phyloP scores from a whole-genome alignment of 2,329 filamentous ascomycete genomes.

The Graphiopsis chlorocephala region DNA sequence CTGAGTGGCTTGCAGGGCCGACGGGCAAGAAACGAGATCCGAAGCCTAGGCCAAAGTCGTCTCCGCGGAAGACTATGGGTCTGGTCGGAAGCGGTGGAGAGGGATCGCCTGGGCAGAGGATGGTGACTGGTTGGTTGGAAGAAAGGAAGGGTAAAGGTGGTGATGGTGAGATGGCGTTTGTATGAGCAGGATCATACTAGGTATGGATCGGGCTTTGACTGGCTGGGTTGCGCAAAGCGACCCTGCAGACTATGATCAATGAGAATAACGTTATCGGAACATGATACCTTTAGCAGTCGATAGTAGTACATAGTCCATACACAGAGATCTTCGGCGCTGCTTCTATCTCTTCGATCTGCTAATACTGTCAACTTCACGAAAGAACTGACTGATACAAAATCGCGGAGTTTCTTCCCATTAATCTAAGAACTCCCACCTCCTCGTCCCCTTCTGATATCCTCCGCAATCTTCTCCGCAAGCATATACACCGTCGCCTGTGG shows the following conservation, averaged over 20 bases:
- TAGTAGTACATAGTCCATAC: neutral
- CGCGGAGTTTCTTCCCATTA: too few relatives aligned
- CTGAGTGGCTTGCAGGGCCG: constrained; percentile 31
- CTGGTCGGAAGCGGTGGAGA: constrained; percentile 13
- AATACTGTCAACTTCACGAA: neutral
- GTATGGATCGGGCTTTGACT: neutral
- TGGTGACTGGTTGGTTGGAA: constrained; percentile 31
- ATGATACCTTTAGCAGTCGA: neutral
- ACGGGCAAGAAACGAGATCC: constrained; percentile 11
- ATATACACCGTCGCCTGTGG: constrained; percentile 24
- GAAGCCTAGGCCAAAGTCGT: constrained; percentile 15
- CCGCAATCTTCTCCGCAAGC: constrained; percentile 11
- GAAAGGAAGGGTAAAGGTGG: constrained; percentile 24
- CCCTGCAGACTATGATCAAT: neutral
- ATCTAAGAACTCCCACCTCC: neutral
- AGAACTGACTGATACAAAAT: too few relatives aligned
- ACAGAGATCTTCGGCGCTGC: neutral
- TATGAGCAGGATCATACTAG: constrained; percentile 18
- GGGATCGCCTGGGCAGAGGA: constrained; percentile 28
- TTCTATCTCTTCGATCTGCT: neutral
- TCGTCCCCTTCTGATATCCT: neutral
- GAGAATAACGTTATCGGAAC: neutral
- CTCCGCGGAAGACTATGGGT: neutral
- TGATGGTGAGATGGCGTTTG: constrained; percentile 24
- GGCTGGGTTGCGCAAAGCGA: neutral